Conservation (phyloP, 495 filamentous ascomycete species). For the Rhizodiscina lignyota region DNA sequence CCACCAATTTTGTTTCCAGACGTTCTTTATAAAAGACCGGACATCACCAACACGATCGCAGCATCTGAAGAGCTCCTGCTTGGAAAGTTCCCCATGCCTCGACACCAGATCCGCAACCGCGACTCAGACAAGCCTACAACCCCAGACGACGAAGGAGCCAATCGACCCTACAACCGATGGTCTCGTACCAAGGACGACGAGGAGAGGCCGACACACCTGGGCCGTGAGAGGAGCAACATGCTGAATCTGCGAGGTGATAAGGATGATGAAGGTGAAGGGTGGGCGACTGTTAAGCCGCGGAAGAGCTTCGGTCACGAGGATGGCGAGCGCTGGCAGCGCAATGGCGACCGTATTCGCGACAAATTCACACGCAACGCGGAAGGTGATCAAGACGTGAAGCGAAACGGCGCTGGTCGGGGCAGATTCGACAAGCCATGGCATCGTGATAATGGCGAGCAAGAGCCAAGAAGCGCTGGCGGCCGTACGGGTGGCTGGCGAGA, state of each 20-base stretch:
- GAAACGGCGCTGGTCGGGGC: constrained; percentile 4
- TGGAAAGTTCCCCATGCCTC: too few relatives aligned
- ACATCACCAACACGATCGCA: too few relatives aligned
- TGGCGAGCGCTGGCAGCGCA: constrained; percentile 25
- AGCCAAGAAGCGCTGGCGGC: too few relatives aligned
- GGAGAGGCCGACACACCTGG: constrained; percentile 5
- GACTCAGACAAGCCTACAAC: too few relatives aligned
- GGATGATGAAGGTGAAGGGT: constrained; percentile 39
- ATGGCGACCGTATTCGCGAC: constrained; percentile 40
- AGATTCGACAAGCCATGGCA: constrained; percentile 12
- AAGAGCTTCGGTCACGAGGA: constrained; percentile 38
- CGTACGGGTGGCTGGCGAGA: constrained; percentile 14
- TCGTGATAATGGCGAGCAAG: constrained; percentile 27
- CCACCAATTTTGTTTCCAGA: too few relatives aligned
- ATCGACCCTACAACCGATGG: constrained; percentile 2
- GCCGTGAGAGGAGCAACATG: constrained; percentile 2
- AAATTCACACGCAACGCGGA: constrained; percentile 17
- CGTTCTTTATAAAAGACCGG: too few relatives aligned
- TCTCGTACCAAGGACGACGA: constrained; percentile 4
- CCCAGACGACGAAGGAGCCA: constrained; percentile 7
- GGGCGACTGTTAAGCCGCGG: constrained; percentile 38
- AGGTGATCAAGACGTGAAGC: constrained; percentile 5
- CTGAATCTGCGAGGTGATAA: constrained; percentile 66
- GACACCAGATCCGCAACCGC: too few relatives aligned
- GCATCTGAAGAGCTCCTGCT: too few relatives aligned